These are phyloP conservation scores for Cryoendolithus antarcticus DNA, from an alignment of 2,329 filamentous ascomycete genomes.

Conservation along the genomic window DNA sequence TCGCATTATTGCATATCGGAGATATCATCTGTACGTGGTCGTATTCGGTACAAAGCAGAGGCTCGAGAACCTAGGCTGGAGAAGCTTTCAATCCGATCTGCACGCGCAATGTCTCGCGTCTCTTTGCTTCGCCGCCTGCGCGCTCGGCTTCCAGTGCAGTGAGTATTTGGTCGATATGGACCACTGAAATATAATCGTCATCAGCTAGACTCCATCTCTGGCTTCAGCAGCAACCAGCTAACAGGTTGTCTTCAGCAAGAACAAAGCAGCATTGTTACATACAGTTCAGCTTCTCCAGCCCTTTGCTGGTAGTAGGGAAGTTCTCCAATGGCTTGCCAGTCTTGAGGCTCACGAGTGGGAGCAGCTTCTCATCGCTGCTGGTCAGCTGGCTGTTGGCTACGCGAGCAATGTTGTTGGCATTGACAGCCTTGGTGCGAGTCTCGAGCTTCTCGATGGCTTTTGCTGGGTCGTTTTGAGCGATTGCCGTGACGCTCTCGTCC, in stretches of 20 bases:
- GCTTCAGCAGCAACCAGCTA: no score
- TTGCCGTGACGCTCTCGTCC: constrained; percentile 6
- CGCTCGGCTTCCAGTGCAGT: constrained; percentile 18
- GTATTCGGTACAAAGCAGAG: no score
- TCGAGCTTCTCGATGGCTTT: constrained; percentile 21
- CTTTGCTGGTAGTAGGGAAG: constrained; percentile 20
- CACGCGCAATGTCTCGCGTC: constrained; percentile 18
- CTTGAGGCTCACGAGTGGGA: constrained; percentile 18
- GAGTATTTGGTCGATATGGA: constrained; percentile 18
- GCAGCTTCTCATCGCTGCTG: constrained; percentile 18
- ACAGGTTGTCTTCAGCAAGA: not conserved
- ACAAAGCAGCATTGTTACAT: constrained; percentile 3
- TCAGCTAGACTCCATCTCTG: not conserved
- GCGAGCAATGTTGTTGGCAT: constrained; percentile 20
- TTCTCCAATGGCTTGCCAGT: constrained; percentile 19
- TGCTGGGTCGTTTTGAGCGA: constrained; percentile 12
- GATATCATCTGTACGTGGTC: no score
- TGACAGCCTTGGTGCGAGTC: constrained; percentile 17
- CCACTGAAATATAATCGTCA: constrained; percentile 8
- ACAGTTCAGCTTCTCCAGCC: constrained; percentile 19
- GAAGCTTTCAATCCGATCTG: constrained; percentile 21
- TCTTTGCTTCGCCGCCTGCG: constrained; percentile 18
- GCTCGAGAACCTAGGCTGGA: constrained; percentile 13
- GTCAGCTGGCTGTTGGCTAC: constrained; percentile 22
- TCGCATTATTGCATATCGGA: no score